phyloP scores from a whole-genome alignment of 495 filamentous ascomycete genomes.

The Extremus antarcticus region DNA sequence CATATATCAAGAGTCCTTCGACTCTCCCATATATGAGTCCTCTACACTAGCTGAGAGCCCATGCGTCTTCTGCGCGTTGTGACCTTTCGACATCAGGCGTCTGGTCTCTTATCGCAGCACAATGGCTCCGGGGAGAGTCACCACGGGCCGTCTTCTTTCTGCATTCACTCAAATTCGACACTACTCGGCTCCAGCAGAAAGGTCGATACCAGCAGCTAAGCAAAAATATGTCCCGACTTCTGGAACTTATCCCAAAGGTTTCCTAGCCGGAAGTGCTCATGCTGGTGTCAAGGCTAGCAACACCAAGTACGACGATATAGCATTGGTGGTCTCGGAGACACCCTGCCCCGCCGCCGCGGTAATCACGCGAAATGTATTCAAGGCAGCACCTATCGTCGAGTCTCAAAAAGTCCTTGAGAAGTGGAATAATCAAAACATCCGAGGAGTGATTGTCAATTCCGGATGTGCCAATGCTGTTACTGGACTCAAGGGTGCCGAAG shows the following conservation, averaged over 20 bases:
- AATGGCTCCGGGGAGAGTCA: slow-evolving; percentile 6
- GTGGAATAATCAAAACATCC: slow-evolving; percentile 55
- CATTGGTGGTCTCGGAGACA: slow-evolving; percentile 72
- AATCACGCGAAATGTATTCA: slow-evolving; percentile 97
- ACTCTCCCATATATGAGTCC: too few species aligned
- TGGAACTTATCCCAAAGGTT: slow-evolving; percentile 83
- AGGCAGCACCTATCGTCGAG: slow-evolving; percentile 86
- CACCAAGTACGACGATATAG: slow-evolving; percentile 78
- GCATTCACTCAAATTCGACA: slow-evolving; percentile 17
- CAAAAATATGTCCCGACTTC: slow-evolving; percentile 79
- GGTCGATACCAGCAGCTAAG: slow-evolving; percentile 31
- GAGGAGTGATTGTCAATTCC: slow-evolving; percentile 82
- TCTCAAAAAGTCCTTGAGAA: slow-evolving; percentile 58
- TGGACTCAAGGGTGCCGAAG: slow-evolving; percentile 79
- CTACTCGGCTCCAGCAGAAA: slow-evolving; percentile 32
- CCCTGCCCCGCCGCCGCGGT: slow-evolving; percentile 91
- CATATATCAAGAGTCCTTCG: too few species aligned
- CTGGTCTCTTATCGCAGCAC: neutral
- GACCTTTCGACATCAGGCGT: too few species aligned
- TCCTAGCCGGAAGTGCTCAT: slow-evolving; percentile 73
- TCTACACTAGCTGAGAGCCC: too few species aligned
- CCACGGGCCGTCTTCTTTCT: slow-evolving; percentile 8
- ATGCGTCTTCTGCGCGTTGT: too few species aligned
- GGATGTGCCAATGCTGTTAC: slow-evolving; percentile 98
- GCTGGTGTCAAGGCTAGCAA: slow-evolving; percentile 91